Conservation (phyloP, 768 basidiomycete genomes). For the Mycena kentingensis region DNA sequence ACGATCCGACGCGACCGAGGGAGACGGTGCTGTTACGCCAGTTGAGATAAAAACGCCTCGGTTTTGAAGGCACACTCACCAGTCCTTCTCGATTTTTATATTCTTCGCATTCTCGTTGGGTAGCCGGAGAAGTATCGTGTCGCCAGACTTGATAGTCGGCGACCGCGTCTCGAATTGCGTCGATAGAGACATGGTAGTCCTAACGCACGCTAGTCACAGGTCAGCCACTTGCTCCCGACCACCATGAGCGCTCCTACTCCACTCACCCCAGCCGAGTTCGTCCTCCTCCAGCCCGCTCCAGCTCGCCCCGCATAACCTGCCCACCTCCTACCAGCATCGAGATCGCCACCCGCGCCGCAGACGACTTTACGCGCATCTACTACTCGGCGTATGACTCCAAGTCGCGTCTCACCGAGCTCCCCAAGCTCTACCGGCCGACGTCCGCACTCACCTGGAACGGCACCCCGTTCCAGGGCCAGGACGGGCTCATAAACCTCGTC, state of each 20-base stretch:
- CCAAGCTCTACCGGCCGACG: constrained; percentile 75
- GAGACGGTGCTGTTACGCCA: constrained; percentile 55
- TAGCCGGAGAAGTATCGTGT: constrained; percentile 77
- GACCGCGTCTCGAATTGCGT: constrained; percentile 24
- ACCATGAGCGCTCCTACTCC: constrained; percentile 23
- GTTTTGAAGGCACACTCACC: constrained; percentile 49
- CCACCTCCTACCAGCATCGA: constrained; percentile 58
- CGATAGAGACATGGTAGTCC: no score
- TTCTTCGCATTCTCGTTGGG: constrained; percentile 81
- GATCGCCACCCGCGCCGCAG: constrained; percentile 81
- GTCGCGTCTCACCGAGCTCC: constrained; percentile 73
- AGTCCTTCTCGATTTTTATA: constrained; percentile 69
- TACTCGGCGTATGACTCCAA: constrained; percentile 81
- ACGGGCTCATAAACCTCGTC: constrained; percentile 67
- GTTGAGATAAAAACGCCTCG: neutral
- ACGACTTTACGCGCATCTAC: constrained; percentile 80
- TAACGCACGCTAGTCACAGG: no score
- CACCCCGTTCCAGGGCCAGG: constrained; percentile 71
- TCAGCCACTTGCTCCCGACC: no score
- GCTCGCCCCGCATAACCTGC: constrained; percentile 25
- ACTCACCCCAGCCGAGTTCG: constrained; percentile 62
- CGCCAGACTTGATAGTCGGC: constrained; percentile 58
- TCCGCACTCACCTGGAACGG: constrained; percentile 89
- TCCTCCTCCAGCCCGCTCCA: constrained; percentile 25
- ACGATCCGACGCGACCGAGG: constrained; percentile 86